Evolutionary conservation across 116 monocot species (phyloP).

Genomic region (Papilionanthe hybrid): DNA sequence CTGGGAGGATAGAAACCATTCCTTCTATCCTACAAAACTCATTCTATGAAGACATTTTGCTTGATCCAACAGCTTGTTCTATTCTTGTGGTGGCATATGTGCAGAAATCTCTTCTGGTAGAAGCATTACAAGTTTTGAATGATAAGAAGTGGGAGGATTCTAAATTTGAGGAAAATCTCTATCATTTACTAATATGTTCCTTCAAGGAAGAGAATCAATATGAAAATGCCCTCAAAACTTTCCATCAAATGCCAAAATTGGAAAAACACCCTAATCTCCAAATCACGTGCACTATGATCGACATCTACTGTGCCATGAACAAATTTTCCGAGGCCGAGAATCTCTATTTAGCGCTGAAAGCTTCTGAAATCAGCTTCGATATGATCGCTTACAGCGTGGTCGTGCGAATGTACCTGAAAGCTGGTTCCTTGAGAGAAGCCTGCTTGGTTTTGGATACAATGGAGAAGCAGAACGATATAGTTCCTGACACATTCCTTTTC

Average conservation of each 20-base stretch:
- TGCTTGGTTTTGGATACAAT: conserved; percentile 64
- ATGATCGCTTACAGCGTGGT: conserved; percentile 81
- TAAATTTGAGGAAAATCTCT: conserved; percentile 70
- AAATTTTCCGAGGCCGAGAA: conserved; percentile 67
- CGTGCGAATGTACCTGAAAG: conserved; percentile 83
- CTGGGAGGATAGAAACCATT: conserved; percentile 44
- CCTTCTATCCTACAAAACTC: conserved; percentile 44
- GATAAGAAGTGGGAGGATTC: conserved; percentile 75
- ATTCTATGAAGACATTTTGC: conserved; percentile 62
- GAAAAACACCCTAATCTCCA: conserved; percentile 56
- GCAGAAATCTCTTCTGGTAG: conserved; percentile 50
- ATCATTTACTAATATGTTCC: conserved; percentile 85
- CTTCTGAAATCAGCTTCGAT: conserved; percentile 48
- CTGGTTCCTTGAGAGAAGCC: conserved; percentile 53
- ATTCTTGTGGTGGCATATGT: conserved; percentile 66
- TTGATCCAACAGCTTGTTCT: conserved; percentile 73
- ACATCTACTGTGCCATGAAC: conserved; percentile 50
- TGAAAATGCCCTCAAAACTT: conserved; percentile 64
- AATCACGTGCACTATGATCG: conserved; percentile 80
- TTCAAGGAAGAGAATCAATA: conserved; percentile 73
- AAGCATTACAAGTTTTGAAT: conserved; percentile 52
- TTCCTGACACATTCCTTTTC: conserved; percentile 76
- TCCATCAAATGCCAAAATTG: conserved; percentile 47
- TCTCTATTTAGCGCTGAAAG: conserved; percentile 56
- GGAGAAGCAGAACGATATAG: conserved; percentile 61